phyloP scores from a whole-genome alignment of 2,329 filamentous ascomycete genomes.

The Cladophialophora carrionii region DNA sequence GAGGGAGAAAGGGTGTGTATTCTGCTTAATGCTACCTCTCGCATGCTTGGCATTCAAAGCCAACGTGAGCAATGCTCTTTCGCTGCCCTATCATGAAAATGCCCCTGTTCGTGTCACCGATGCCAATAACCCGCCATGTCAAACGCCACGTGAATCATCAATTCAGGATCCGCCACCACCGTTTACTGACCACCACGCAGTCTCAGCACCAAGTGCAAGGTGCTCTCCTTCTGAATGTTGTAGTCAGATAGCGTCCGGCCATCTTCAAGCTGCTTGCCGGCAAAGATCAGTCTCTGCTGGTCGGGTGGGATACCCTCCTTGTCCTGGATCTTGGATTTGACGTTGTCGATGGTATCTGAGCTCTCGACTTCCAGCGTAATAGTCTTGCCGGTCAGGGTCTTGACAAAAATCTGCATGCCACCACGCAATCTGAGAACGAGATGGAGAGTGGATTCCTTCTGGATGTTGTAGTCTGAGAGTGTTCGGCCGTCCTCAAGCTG shows the following conservation, averaged over 20 bases:
- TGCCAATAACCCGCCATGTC: slow-evolving; percentile 5
- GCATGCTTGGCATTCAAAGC: neutral
- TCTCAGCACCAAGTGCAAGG: slow-evolving; percentile 66
- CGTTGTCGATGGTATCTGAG: slow-evolving; percentile 71
- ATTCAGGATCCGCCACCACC: slow-evolving; percentile 9
- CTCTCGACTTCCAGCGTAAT: slow-evolving; percentile 70
- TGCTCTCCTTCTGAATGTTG: slow-evolving; percentile 65
- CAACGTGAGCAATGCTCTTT: neutral
- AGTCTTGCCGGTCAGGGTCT: slow-evolving; percentile 76
- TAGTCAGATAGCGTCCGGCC: slow-evolving; percentile 58
- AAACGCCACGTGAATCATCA: slow-evolving; percentile 19
- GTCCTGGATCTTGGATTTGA: slow-evolving; percentile 75
- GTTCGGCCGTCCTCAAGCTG: slow-evolving; percentile 91
- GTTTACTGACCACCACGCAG: slow-evolving; percentile 56
- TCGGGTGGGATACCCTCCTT: slow-evolving; percentile 78
- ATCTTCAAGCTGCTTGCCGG: slow-evolving; percentile 66
- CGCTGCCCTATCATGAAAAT: neutral
- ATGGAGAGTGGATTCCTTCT: slow-evolving; percentile 84
- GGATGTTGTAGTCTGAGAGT: slow-evolving; percentile 93
- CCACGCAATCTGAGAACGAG: slow-evolving; percentile 79
- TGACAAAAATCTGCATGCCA: slow-evolving; percentile 85
- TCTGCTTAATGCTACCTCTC: slow-evolving; percentile 7
- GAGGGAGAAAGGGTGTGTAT: neutral
- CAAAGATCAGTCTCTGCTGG: slow-evolving; percentile 71
- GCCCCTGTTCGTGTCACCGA: neutral